Evolutionary conservation across 2,329 filamentous ascomycete species (phyloP), one percentile per base, ranked within the genome.

Genomic region (Xylariaceae sp.): DNA sequence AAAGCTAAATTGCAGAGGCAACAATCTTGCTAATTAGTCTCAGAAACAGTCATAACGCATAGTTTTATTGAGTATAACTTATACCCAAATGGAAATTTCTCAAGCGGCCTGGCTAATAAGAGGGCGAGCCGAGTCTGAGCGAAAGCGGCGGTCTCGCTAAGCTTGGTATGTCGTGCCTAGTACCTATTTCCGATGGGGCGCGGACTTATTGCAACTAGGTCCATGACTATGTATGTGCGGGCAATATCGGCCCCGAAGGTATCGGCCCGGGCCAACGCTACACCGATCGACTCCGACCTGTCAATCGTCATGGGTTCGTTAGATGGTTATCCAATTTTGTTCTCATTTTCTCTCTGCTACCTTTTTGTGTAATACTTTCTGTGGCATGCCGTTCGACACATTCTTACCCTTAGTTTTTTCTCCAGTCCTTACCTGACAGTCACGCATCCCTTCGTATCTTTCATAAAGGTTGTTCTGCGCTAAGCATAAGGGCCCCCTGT

Each of bases 121-220:
- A n/a, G n/a, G n/a, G n/a, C n/a, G n/a, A n/a, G n/a, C n/a, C n/a
- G n/a, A n/a, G n/a, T n/a, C n/a, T n/a, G n/a, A n/a, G n/a, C n/a
- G n/a, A n/a, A n/a, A n/a, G n/a, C n/a, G n/a, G n/a, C n/a, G n/a
- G n/a, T n/a, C n/a, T n/a, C n/a, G n/a, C n/a, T n/a, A n/a, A n/a
- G n/a, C n/a, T n/a, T n/a, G n/a, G n/a, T n/a, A n/a, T n/a, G n/a
- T n/a, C n/a, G n/a, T n/a, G n/a, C n/a, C n/a, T n/a, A n/a, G n/a
- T n/a, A n/a, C n/a, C n/a, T n/a, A 42, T 11, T n/a, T 18, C 50
- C 45, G 41, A 44, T 4, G 32, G 29, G 36, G 16, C 23, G 33
- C 55, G 55, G 55, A 58, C 51, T 58, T 58, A 54, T 32, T 26
- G 27, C 44, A 32, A 50, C n/a, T n/a, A n/a, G n/a, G n/a, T n/a